Evolutionary conservation across 1,284 basidiomycete genomes (phyloP).

Genomic region (Singerocomus rubriflavus): DNA sequence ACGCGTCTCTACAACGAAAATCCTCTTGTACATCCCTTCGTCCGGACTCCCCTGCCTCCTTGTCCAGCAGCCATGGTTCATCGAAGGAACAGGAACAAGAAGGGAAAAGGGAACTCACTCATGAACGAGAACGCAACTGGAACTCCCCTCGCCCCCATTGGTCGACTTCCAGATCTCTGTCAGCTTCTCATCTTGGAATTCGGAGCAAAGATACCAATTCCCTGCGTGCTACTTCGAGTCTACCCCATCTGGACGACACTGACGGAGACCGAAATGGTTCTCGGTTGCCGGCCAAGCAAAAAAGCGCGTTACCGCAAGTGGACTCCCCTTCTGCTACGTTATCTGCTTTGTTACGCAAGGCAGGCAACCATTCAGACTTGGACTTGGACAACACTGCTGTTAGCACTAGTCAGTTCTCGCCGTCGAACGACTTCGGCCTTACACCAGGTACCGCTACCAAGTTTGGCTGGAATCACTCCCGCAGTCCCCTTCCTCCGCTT

Average conservation of each 20-base stretch:
- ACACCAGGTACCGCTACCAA: conserved; percentile 27
- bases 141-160: conserved; percentile 55
- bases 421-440: conserved; percentile 9
- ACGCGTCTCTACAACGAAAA: conserved; percentile 31
- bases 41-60: conserved; percentile 42
- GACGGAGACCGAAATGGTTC: conserved; percentile 12
- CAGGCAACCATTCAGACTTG: conserved; percentile 1
- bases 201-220: conserved; percentile 11
- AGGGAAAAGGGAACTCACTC: conserved; percentile 37
- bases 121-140: conserved; percentile 55
- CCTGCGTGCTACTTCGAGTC: conserved; percentile 22
- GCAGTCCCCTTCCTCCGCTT: conserved; percentile 37
- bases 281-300: conserved; percentile 1
- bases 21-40: conserved; percentile 35
- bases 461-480: conserved; percentile 44
- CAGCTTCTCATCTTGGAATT: conserved; percentile 5
- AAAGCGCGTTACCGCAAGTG: conserved; percentile 1
- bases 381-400: conserved; percentile 1
- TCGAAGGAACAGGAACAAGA: conserved; percentile 35
- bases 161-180: conserved; percentile 29
- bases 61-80: conserved; percentile 35
- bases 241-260: conserved; percentile 12
- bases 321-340: conserved; percentile 1
- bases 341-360: conserved; percentile 2
- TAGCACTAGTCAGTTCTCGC: background rate